Evolutionary conservation across 495 filamentous ascomycete species (phyloP).

Genomic region (Penicillium waksmanii): DNA sequence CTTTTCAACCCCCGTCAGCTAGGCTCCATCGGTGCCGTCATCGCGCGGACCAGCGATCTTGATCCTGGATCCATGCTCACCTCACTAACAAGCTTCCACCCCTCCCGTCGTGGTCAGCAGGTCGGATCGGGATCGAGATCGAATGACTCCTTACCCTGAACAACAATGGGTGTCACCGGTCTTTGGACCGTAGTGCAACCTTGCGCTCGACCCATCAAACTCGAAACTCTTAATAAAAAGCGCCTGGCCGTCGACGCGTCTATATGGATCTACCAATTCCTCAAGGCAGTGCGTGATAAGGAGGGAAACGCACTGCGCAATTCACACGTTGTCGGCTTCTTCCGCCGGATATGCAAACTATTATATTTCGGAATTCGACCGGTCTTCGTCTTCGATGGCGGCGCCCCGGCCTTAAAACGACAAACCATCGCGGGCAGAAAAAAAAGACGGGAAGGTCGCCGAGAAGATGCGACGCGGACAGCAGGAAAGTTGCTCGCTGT

Average conservation of each 20-base stretch:
- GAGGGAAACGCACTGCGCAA: slow-evolving; percentile 97
- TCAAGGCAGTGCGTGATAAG: slow-evolving; percentile 97
- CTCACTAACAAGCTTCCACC: no score
- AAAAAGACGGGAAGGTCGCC: slow-evolving; percentile 78
- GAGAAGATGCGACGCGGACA: slow-evolving; percentile 90
- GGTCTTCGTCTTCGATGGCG: slow-evolving; percentile 98
- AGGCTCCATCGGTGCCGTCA: no score
- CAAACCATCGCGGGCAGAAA: slow-evolving; percentile 84
- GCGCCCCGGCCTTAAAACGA: slow-evolving; percentile 86
- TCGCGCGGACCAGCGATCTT: not conserved
- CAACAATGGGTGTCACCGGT: slow-evolving; percentile 90
- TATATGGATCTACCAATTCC: slow-evolving; percentile 99
- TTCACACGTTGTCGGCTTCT: slow-evolving; percentile 95
- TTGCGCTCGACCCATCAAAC: slow-evolving; percentile 80
- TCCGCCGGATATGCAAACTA: slow-evolving; percentile 95
- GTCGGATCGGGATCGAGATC: not conserved
- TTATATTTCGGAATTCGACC: slow-evolving; percentile 95
- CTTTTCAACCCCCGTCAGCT: no score
- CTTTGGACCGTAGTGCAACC: slow-evolving; percentile 95
- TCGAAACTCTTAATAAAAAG: slow-evolving; percentile 93
- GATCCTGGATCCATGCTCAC: not conserved
- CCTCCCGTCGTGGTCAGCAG: no score
- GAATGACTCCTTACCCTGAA: slow-evolving; percentile 11
- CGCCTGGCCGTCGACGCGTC: slow-evolving; percentile 96
- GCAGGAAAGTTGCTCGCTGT: slow-evolving; percentile 88